phyloP scores from a whole-genome alignment of 768 basidiomycete species.

The Amanita brunnescens region DNA sequence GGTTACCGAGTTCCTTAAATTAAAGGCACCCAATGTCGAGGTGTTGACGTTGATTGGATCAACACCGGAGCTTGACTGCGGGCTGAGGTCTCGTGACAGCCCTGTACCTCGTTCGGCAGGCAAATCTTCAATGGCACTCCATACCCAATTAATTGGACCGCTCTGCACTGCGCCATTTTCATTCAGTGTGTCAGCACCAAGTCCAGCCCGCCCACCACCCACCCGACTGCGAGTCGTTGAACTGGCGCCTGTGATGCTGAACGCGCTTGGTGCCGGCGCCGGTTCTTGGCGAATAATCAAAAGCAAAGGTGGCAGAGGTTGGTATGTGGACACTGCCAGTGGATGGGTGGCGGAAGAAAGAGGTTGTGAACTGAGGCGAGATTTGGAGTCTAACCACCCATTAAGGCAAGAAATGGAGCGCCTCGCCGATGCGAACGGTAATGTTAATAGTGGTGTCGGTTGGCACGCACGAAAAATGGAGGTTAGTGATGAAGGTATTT shows the following conservation, averaged over 20 bases:
- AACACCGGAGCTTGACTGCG: slow-evolving; percentile 65
- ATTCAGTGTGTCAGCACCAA: slow-evolving; percentile 36
- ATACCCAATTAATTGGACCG: slow-evolving; percentile 70
- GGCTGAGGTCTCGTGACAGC: slow-evolving; percentile 26
- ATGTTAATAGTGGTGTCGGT: slow-evolving; percentile 85
- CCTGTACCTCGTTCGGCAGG: slow-evolving; percentile 38
- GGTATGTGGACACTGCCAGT: slow-evolving; percentile 87
- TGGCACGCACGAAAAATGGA: slow-evolving; percentile 99
- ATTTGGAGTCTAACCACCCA: slow-evolving; percentile 52
- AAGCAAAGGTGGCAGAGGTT: slow-evolving; percentile 89
- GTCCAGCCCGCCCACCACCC: slow-evolving; percentile 32
- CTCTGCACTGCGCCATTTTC: slow-evolving; percentile 73
- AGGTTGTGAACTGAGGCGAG: slow-evolving; percentile 44
- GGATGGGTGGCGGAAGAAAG: slow-evolving; percentile 58
- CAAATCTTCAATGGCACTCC: slow-evolving; percentile 68
- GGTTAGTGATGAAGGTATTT: slow-evolving; percentile 35
- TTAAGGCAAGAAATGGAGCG: slow-evolving; percentile 63
- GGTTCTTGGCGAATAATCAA: slow-evolving; percentile 84
- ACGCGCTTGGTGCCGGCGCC: slow-evolving; percentile 67
- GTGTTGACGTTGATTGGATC: slow-evolving; percentile 75
- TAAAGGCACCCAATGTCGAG: slow-evolving; percentile 71
- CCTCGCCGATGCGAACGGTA: slow-evolving; percentile 74
- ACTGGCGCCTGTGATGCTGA: slow-evolving; percentile 61
- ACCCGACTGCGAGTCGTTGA: slow-evolving; percentile 86
- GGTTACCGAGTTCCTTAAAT: slow-evolving; percentile 59